phyloP scores from a whole-genome alignment of 2,329 filamentous ascomycete genomes.

The Sphaerulina populicola region DNA sequence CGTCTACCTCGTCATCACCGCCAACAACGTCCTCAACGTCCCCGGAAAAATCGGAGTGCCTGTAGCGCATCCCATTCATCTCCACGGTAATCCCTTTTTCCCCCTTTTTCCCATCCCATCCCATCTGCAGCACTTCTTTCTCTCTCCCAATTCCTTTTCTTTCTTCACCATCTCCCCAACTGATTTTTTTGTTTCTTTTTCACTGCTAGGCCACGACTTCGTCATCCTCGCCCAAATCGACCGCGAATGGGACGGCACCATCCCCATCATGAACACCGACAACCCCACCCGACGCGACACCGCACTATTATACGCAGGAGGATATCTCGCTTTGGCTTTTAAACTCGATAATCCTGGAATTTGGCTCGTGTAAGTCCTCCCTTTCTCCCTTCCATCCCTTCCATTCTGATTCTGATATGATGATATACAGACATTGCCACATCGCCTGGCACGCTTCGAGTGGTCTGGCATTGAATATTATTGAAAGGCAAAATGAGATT shows the following conservation, averaged over 20 bases:
- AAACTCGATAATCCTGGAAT: constrained; percentile 45
- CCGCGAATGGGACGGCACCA: constrained; percentile 21
- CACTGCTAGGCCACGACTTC: constrained; percentile 39
- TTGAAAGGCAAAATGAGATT: constrained; percentile 22
- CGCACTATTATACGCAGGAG: constrained; percentile 38
- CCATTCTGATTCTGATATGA: neutral
- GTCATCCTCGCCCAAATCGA: constrained; percentile 24
- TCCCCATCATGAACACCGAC: constrained; percentile 27
- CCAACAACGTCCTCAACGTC: constrained; percentile 13
- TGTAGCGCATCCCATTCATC: constrained; percentile 28
- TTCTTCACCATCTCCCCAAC: no score
- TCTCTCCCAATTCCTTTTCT: no score
- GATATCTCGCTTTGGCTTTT: constrained; percentile 45
- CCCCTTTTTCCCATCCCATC: no score
- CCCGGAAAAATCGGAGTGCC: constrained; percentile 11
- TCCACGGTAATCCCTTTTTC: constrained; percentile 10
- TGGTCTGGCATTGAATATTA: constrained; percentile 23
- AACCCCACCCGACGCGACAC: constrained; percentile 45
- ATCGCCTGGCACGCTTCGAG: constrained; percentile 24
- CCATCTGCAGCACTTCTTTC: no score
- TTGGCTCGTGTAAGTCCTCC: constrained; percentile 36
- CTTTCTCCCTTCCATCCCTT: neutral
- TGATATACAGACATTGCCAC: constrained; percentile 17
- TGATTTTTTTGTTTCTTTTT: no score
- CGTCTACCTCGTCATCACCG: constrained; percentile 28